These are phyloP conservation scores for Cutaneotrichosporon curvatum DNA, from an alignment of 1,284 basidiomycete species.

Conservation along the genomic window DNA sequence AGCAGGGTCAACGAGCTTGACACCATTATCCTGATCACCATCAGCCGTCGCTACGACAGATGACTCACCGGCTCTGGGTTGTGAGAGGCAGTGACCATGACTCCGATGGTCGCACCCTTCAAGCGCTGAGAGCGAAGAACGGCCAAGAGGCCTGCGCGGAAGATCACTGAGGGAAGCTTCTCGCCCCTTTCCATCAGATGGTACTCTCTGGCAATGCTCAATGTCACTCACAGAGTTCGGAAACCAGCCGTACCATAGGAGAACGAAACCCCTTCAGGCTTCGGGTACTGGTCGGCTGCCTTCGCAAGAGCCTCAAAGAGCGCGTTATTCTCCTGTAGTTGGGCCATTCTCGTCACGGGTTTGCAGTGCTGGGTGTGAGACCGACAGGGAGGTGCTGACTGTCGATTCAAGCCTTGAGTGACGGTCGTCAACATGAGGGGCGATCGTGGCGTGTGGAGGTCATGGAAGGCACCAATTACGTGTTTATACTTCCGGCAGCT, in stretches of 20 bases:
- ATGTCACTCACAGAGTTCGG: constrained; percentile 67
- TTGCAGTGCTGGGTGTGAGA: too few species aligned
- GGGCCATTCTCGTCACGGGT: too few species aligned
- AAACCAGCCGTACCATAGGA: constrained; percentile 95
- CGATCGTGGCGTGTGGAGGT: too few species aligned
- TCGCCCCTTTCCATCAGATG: constrained; percentile 53
- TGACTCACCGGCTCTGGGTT: constrained; percentile 80
- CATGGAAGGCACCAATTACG: too few species aligned
- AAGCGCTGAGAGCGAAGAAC: constrained; percentile 82
- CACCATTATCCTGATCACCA: constrained; percentile 79
- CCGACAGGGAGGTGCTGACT: too few species aligned
- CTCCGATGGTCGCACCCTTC: constrained; percentile 83
- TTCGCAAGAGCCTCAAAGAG: constrained; percentile 32
- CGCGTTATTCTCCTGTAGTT: not conserved
- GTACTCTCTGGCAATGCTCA: not conserved
- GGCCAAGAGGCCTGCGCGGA: constrained; percentile 86
- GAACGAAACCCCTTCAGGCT: constrained; percentile 51
- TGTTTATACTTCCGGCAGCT: too few species aligned
- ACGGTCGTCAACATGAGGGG: too few species aligned
- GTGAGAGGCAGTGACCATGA: constrained; percentile 99
- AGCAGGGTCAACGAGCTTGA: constrained; percentile 92
- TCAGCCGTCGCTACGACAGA: not conserved
- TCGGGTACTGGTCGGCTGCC: constrained; percentile 46
- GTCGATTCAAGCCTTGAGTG: too few species aligned
- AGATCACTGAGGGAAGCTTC: constrained; percentile 83